phyloP scores from a whole-genome alignment of 2,329 filamentous ascomycete species.

The Gliomastix tumulicola region DNA sequence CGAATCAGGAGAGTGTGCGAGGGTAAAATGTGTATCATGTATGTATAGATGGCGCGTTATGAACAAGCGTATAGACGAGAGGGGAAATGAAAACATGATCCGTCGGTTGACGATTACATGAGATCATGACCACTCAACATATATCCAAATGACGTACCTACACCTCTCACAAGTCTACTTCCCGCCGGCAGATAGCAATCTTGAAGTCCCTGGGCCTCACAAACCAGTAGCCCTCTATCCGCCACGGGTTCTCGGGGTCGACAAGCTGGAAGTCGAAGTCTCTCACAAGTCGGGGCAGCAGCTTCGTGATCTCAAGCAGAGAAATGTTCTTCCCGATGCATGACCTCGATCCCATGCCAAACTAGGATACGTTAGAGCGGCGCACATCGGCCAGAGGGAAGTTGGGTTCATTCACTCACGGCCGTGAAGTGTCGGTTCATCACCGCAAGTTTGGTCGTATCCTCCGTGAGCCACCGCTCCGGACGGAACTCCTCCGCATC shows the following conservation, averaged over 20 bases:
- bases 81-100: no score
- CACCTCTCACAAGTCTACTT: no score
- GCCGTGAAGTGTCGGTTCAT: conserved; percentile 21
- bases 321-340: conserved; percentile 37
- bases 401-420: conserved; percentile 9
- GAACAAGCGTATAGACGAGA: no score
- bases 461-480: conserved; percentile 29
- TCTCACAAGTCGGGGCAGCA: conserved; percentile 27
- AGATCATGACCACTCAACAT: no score
- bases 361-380: conserved; percentile 13
- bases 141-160: no score
- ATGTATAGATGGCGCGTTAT: no score
- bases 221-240: conserved; percentile 1
- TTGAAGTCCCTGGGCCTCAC: conserved; percentile 3
- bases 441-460: conserved; percentile 12
- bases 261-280: conserved; percentile 23
- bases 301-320: conserved; percentile 32
- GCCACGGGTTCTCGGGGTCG: not conserved
- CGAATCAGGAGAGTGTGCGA: no score
- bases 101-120: no score
- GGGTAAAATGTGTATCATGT: no score
- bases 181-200: no score
- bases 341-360: conserved; percentile 30
- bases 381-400: not conserved
- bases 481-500: conserved; percentile 27